phyloP scores from a whole-genome alignment of 2,329 filamentous ascomycete genomes.

The Cladophialophora exuberans region DNA sequence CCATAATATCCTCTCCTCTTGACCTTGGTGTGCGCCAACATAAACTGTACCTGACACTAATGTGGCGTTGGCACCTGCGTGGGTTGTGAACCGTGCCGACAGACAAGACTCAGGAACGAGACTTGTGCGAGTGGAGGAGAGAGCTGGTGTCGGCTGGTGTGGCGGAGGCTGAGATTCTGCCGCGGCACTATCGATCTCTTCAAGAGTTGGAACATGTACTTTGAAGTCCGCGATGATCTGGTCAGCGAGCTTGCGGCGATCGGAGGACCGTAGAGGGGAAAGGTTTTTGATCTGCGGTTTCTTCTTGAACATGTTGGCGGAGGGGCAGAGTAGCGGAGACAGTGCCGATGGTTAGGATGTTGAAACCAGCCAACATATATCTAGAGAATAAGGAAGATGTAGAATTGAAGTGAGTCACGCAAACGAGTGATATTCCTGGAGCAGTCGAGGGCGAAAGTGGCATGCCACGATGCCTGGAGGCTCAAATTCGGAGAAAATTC shows the following conservation, averaged over 20 bases:
- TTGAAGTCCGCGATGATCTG: constrained; percentile 67
- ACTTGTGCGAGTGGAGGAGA: constrained; percentile 58
- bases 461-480: no score
- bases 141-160: constrained; percentile 50
- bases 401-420: neutral
- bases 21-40: constrained; percentile 60
- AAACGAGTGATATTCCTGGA: neutral
- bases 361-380: no score
- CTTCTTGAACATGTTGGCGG: constrained; percentile 65
- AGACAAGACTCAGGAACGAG: constrained; percentile 66
- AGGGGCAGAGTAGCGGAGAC: no score
- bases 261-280: constrained; percentile 67
- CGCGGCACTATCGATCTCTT: constrained; percentile 39
- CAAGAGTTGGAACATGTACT: constrained; percentile 49
- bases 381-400: no score
- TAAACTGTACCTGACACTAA: constrained; percentile 67
- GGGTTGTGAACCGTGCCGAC: constrained; percentile 68
- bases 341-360: no score
- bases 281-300: constrained; percentile 69
- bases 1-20: constrained; percentile 66
- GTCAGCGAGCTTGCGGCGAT: constrained; percentile 68
- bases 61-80: constrained; percentile 63
- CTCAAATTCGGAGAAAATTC: no score
- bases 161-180: constrained; percentile 43
- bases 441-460: no score